Evolutionary conservation across 2,329 filamentous ascomycete species (phyloP), one percentile per base, ranked within the genome.

Genomic region (Tolypocladium cylindrosporum): DNA sequence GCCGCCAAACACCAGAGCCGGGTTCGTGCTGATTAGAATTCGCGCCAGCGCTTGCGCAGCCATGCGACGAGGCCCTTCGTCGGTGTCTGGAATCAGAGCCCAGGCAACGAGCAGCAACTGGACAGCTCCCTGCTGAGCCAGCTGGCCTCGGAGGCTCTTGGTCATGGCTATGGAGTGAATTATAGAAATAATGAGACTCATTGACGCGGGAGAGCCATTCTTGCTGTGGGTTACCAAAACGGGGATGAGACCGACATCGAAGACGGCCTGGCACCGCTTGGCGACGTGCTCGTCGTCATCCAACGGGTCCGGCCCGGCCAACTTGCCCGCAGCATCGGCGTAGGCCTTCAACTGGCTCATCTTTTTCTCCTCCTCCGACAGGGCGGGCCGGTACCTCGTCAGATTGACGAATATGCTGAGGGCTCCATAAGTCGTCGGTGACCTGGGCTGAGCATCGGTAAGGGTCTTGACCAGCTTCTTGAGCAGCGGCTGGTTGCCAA

Each of bases 341-440:
- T 97, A 99, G 2, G 91, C 90, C 76, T 96, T 97, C 51, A 99
- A 81, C 70, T 99, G 90, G 7, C 83, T 83, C 76, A 99, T 90
- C 67, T 90, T 91, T 75, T 93, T 94, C 66, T 97, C 88, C 72
- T 99, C 94, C 62, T 97, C 93, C 0, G 90, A 87, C 45, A 92
- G 78, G 9, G 78, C 77, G 8, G 91, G 91, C 45, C 84, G 81
- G 69, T 96, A 97, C 37, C 83, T 80, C 16, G 91, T 96, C 55
- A 99, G 76, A 68, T 97, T 97, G 57, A 85, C 79, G 63, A 97
- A 82, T 57, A 97, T 88, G 68, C 89, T 96, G 45, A 99, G 78
- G 21, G 86, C 89, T 54, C 93, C 93, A 68, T 96, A 97, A 0
- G 91, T 87, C 31, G 89, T 77, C 14, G 89, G 86, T 1, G 88